Evolutionary conservation across 768 basidiomycete species (phyloP).

Genomic region (Leccinum boreale): DNA sequence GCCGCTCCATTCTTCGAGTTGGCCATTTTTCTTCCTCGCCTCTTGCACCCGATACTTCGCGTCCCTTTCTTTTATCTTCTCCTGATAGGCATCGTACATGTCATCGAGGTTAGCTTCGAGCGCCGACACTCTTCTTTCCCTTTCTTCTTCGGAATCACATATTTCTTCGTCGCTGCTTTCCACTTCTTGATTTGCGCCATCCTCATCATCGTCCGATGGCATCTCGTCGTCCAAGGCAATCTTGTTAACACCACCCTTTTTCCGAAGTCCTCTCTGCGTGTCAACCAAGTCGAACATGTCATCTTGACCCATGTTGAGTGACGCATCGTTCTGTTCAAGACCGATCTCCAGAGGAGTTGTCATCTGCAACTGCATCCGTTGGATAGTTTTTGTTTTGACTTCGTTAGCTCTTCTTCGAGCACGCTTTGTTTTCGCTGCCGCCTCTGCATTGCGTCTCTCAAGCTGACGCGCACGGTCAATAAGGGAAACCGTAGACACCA

Average conservation of each 20-base stretch:
- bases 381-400: conserved; percentile 79
- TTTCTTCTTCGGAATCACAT: conserved; percentile 67
- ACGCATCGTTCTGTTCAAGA: conserved; percentile 74
- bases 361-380: conserved; percentile 97
- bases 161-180: conserved; percentile 40
- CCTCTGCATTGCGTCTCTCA: conserved; percentile 77
- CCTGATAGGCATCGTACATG: conserved; percentile 84
- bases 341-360: conserved; percentile 96
- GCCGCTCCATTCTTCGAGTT: conserved; percentile 81
- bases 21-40: conserved; percentile 66
- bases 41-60: conserved; percentile 85
- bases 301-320: conserved; percentile 70
- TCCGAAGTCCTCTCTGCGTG: conserved; percentile 46
- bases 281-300: conserved; percentile 85
- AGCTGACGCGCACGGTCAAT: conserved; percentile 48
- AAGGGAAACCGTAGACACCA: neutral
- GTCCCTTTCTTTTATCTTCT: conserved; percentile 76
- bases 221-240: conserved; percentile 43
- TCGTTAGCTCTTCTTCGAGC: conserved; percentile 87
- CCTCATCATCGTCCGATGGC: conserved; percentile 40
- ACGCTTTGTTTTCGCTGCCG: conserved; percentile 67
- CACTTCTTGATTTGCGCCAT: conserved; percentile 17
- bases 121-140: conserved; percentile 50
- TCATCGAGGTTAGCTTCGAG: conserved; percentile 89
- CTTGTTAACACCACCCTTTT: conserved; percentile 39